Base-by-base conservation (phyloP, 805 yeast species). In the Metschnikowia corniflorae region DNA sequence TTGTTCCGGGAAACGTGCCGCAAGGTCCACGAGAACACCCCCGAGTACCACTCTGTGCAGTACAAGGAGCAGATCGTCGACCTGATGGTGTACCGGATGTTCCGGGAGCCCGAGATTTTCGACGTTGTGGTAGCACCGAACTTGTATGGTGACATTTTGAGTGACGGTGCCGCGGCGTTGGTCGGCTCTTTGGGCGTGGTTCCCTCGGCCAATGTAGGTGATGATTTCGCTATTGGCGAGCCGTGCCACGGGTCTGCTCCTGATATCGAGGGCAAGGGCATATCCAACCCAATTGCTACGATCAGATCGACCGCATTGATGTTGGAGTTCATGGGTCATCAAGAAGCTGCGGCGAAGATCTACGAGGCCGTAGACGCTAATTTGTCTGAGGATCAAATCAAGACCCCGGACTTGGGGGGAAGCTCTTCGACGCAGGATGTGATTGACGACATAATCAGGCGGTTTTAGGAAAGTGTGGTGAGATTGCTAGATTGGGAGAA, bases 171-270 rank as follows among this genome's bases (percentile, higher is more conserved):
- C 38, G 97, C 97, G 50, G 97, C 97, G 12, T 75, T 89, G 39
- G 96, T 91, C 40, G 98, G 98, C 33, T 91, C 97, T 20, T 77
- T 93, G 48, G 98, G 98, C 59, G 95, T 93, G 40, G 97, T 93
- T 39, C 97, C 98, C 55, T 83, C 95, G 37, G 97, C 97, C 43
- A 93, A 93, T 58, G 98, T 93, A 46, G 98, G 98, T 56, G 96
- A 88, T 60, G 68, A 74, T 60, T 91, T 93, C 59, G 97, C 94
- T 46, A 87, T 93, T 59, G 98, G 98, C 61, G 98, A 93, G 70
- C 98, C 98, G 59, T 89, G 97, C 61, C 98, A 93, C 68, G 98
- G 98, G 44, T 86, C 96, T 39, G 98, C 98, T 37, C 98, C 98
- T 39, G 98, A 93, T 63, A 93, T 93, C 50, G 96, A 89, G 61